These are phyloP conservation scores for Rhododendron kiyosumense DNA, from an alignment of 148 eudicot species.

Conservation along the genomic window DNA sequence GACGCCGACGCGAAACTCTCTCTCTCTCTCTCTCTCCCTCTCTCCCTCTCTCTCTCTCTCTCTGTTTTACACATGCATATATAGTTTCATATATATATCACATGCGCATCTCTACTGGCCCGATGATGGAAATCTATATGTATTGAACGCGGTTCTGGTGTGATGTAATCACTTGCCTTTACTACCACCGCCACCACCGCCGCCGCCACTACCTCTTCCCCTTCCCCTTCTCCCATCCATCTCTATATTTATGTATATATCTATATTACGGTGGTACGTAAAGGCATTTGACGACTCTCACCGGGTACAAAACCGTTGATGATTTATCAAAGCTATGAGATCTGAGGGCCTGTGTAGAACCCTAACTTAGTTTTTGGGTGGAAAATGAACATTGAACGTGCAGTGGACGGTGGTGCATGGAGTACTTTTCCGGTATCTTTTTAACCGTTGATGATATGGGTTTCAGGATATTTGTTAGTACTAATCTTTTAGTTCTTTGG, in stretches of 20 bases:
- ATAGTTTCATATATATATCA: neutral
- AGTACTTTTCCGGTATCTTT: too few relatives aligned
- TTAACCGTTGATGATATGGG: too few relatives aligned
- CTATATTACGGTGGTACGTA: neutral
- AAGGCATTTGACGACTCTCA: conserved; percentile 2
- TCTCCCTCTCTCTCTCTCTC: neutral
- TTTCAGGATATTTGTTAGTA: too few relatives aligned
- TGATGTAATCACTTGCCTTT: neutral
- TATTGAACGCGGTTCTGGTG: conserved; percentile 1
- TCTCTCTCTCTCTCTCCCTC: neutral
- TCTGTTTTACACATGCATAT: neutral
- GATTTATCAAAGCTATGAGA: conserved; percentile 11
- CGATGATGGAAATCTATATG: conserved; percentile 8
- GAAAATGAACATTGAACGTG: neutral
- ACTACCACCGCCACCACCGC: neutral
- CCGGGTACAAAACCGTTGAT: neutral
- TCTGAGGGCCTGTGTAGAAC: conserved; percentile 1
- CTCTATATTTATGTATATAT: neutral
- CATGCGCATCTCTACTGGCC: neutral
- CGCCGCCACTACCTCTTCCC: neutral
- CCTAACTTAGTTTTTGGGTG: neutral
- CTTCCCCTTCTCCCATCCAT: neutral
- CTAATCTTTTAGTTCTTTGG: too few relatives aligned
- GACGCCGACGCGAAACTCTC: neutral
- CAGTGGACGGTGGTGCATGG: too few relatives aligned